Percentiles rank a stretch among this genome's conserved stretches.
phyloP scores from a whole-genome alignment of 2,329 filamentous ascomycete genomes.

The Didymella exigua region DNA sequence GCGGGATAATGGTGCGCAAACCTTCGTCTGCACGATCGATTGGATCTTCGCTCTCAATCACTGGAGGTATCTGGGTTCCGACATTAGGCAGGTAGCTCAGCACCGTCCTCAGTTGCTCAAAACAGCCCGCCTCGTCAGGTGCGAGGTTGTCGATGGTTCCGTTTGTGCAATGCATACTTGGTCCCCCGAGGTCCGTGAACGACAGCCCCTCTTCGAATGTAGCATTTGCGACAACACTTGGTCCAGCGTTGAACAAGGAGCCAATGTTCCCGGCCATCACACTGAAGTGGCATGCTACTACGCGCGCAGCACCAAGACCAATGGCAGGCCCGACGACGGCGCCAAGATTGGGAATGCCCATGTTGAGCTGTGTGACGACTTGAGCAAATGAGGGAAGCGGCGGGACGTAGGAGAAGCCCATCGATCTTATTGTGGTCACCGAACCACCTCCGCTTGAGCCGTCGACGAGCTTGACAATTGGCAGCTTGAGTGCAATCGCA shows the following conservation, averaged over 20 bases:
- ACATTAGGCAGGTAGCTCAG: constrained; percentile 64
- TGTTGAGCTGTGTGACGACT: constrained; percentile 64
- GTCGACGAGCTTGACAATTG: constrained; percentile 69
- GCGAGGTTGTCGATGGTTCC: constrained; percentile 71
- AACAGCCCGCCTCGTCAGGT: constrained; percentile 64
- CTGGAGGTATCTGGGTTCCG: constrained; percentile 61
- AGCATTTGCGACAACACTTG: constrained; percentile 65
- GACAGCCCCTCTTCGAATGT: constrained; percentile 68
- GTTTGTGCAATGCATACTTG: constrained; percentile 66
- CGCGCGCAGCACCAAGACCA: constrained; percentile 66
- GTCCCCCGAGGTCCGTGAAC: constrained; percentile 65
- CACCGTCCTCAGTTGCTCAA: constrained; percentile 64
- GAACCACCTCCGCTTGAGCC: constrained; percentile 67
- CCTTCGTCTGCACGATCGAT: constrained; percentile 55
- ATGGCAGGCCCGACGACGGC: constrained; percentile 68
- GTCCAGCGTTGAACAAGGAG: constrained; percentile 67
- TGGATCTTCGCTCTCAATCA: constrained; percentile 55
- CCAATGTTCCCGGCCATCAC: constrained; percentile 70
- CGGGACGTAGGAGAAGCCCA: constrained; percentile 66
- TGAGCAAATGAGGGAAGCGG: constrained; percentile 60
- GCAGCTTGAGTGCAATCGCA: constrained; percentile 61
- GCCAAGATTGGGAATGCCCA: constrained; percentile 68
- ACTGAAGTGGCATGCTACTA: constrained; percentile 67
- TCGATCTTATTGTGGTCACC: constrained; percentile 63
- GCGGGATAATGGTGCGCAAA: constrained; percentile 63